Percentiles rank a stretch among this genome's conserved stretches.
Evolutionary conservation across 1,284 basidiomycete genomes (phyloP).

Genomic region (Mycosarcoma maydis): DNA sequence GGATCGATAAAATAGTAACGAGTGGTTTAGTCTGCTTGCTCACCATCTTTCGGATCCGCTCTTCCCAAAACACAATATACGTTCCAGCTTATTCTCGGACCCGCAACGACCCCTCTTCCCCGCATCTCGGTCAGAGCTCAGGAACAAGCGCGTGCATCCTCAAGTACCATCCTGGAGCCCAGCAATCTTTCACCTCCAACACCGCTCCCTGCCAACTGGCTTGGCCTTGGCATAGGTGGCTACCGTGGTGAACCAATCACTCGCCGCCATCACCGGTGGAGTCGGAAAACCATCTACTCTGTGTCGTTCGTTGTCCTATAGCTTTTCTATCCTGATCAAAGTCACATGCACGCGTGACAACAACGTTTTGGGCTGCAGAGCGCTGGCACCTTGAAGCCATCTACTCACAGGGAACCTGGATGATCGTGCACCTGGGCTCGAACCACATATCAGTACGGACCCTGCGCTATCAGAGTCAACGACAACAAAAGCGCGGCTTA

Average conservation of each 20-base stretch:
- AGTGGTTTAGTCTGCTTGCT: constrained; percentile 2
- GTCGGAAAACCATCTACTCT: too few relatives aligned
- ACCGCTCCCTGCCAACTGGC: constrained; percentile 1
- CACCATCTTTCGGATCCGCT: constrained; percentile 46
- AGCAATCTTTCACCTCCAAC: neutral
- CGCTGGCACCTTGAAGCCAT: too few relatives aligned
- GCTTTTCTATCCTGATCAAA: too few relatives aligned
- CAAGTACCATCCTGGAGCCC: neutral
- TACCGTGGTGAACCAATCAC: constrained; percentile 2
- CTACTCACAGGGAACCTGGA: too few relatives aligned
- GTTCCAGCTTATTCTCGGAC: constrained; percentile 30
- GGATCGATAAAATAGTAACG: too few relatives aligned
- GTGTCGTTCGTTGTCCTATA: too few relatives aligned
- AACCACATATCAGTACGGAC: too few relatives aligned
- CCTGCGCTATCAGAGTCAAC: neutral
- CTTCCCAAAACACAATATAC: constrained; percentile 24
- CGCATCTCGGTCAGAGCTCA: constrained; percentile 10
- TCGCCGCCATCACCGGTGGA: too few relatives aligned
- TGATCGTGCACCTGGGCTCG: too few relatives aligned
- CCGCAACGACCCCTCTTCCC: constrained; percentile 23
- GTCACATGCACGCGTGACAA: too few relatives aligned
- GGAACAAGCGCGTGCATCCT: neutral
- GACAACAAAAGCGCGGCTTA: neutral
- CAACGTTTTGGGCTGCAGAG: too few relatives aligned
- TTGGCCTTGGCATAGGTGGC: constrained; percentile 14